phyloP scores from a whole-genome alignment of 2,329 filamentous ascomycete genomes.

The Epichloe festucae region DNA sequence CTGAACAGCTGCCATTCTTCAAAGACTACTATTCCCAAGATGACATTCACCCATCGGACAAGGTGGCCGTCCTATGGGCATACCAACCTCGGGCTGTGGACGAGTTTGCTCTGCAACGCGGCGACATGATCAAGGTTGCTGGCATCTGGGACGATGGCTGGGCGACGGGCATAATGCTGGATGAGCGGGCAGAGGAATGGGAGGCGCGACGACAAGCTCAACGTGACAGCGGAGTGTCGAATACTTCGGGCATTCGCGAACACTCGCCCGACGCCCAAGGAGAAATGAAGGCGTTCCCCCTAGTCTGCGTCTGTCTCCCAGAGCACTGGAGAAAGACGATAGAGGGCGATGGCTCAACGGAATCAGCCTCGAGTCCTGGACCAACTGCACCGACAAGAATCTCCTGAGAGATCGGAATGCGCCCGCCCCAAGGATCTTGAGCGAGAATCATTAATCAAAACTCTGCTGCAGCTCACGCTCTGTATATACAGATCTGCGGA shows the following conservation, averaged over 20 bases:
- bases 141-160: slow-evolving; percentile 99
- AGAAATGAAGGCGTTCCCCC: slow-evolving; percentile 88
- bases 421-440: not conserved
- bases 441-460: not conserved
- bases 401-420: slow-evolving; percentile 2
- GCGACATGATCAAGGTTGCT: slow-evolving; percentile 95
- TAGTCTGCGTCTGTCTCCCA: slow-evolving; percentile 90
- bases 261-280: slow-evolving; percentile 51
- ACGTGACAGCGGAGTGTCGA: slow-evolving; percentile 86
- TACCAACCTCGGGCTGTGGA: slow-evolving; percentile 90
- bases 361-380: slow-evolving; percentile 38
- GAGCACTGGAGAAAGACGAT: slow-evolving; percentile 97
- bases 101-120: slow-evolving; percentile 84
- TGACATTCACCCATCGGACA: slow-evolving; percentile 83
- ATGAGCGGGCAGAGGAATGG: slow-evolving; percentile 81
- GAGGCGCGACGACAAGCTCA: slow-evolving; percentile 63
- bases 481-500: slow-evolving; percentile 3
- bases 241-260: slow-evolving; percentile 52
- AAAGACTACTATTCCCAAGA: slow-evolving; percentile 98
- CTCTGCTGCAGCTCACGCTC: not conserved
- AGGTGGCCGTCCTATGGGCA: slow-evolving; percentile 86
- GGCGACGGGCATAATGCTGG: slow-evolving; percentile 81
- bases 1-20: slow-evolving; percentile 90
- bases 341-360: slow-evolving; percentile 68
- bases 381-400: slow-evolving; percentile 1